Conservation (phyloP, 169 alveolate species). For the Eimeria tenella region DNA sequence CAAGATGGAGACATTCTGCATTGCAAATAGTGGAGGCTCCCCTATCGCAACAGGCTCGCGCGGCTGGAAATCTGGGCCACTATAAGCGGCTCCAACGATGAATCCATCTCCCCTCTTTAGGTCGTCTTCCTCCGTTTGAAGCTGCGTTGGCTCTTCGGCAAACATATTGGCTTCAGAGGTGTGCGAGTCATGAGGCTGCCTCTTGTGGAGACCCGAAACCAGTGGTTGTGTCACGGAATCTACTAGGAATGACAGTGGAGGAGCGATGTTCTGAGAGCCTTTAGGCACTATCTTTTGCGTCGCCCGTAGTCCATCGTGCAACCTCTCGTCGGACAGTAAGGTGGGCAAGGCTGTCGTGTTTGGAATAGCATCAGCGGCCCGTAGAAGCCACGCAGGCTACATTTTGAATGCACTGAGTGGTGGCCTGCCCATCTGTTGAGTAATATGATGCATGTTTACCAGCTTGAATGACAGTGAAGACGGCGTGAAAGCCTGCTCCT, state of each 20-base stretch:
- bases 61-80: slow-evolving; percentile 59
- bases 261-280: neutral
- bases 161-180: neutral
- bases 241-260: slow-evolving; percentile 35
- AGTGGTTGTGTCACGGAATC: slow-evolving; percentile 1
- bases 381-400: neutral
- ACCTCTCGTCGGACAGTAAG: too few species aligned
- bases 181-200: neutral
- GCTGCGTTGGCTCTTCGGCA: neutral
- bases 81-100: slow-evolving; percentile 53
- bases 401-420: too few species aligned
- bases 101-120: slow-evolving; percentile 27
- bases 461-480: neutral
- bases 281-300: neutral
- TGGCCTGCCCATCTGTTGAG: too few species aligned
- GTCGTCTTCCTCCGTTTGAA: slow-evolving; percentile 3
- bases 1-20: slow-evolving; percentile 43
- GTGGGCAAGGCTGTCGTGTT: too few species aligned
- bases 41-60: neutral
- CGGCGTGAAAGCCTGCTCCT: neutral
- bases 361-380: neutral
- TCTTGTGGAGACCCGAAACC: neutral
- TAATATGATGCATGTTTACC: neutral
- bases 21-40: slow-evolving; percentile 49
- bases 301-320: neutral